Base-by-base conservation (phyloP, 1,284 basidiomycete genomes). In the Sanguinoderma infundibulare region DNA sequence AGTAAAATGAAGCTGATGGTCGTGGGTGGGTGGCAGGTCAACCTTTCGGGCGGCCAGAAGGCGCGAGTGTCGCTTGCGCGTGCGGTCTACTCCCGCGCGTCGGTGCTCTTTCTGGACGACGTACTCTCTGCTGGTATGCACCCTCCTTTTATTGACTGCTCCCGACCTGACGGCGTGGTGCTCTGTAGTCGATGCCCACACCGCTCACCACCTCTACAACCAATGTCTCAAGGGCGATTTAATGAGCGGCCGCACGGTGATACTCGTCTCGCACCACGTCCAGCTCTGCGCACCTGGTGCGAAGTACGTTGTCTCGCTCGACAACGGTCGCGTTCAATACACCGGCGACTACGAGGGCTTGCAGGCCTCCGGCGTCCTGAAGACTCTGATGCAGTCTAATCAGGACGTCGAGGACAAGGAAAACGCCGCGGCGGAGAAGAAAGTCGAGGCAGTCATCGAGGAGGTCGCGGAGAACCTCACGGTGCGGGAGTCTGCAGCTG, bases 1-100 rank as follows among this genome's bases (percentile, higher is more conserved):
- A 14, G 2, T 12, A 7, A 12, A 20, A 3, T n/a, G 30, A 5
- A 34, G 2, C 20, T 51, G 34, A 51, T 24, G 17, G 8, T 20
- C n/a, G n/a, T n/a, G n/a, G n/a, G n/a, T 20, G n/a, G 17, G 14
- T 10, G 1, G 2, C 67, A 90, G 92, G 86, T 95, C 24, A 96
- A 95, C 74, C 77, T 97, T 34, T 95, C 92, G 24, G 97, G 97
- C 59, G 97, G 97, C 28, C 97, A 99, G 74, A 98, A 98, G 71
- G 95, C 95, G 35, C 83, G 97, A 79, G 93, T 88, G 2, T 85
- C 94, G 0, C 82, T 97, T 8, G 96, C 96, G 24, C 89, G 97
- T 59, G 96, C 97, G 1, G 88, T 98, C 28, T 99, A 98, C 77
- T 96, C 94, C 55, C 84, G 94, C 32, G 96, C 97, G 9, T 90